Base-by-base conservation (phyloP, 2,329 filamentous ascomycete genomes). In the Pseudogymnoascus sp. region DNA sequence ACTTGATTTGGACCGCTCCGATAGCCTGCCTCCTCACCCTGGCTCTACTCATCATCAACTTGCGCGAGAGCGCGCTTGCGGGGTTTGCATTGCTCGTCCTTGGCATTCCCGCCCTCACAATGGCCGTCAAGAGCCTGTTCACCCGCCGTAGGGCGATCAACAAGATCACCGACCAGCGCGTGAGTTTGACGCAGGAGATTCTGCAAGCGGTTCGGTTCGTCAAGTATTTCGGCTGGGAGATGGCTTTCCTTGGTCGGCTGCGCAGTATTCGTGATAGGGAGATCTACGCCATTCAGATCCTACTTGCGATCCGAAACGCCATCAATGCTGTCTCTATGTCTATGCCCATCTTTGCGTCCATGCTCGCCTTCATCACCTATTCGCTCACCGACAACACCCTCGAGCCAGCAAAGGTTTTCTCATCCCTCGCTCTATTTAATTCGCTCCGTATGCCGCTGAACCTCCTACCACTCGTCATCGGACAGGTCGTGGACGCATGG, bases 191-290 rank as follows among this genome's bases (percentile, higher is more conserved):
- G 0, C 92, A 96, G 70, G 92, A 97, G 70, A 95, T 97, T 58
- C 70, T 97, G 12, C 87, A 91, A 66, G 89, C 90, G 0, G 92
- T 96, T 21, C 83, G 92, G 23, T 96, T 97, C 69, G 92, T 97
- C 74, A 97, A 97, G 72, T 96, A 84, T 72, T 97, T 96, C 70
- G 92, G 91, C 6, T 97, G 92, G 92, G 92, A 97, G 71, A 86
- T 82, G 61, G 88, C 89, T 33, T 96, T 97, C 69, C 76, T 96
- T 10, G 79, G 84, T 57, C 84, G 91, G 12, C 79, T 96, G 13
- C 82, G 83, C 57, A 80, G 84, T 21, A 88, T 95, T 63, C 83
- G 92, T 61, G 79, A 78, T 58, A 81, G 80, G 62, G 92, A 97
- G 72, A 91, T 97, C 62, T 76, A 79, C 60, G 83, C 87, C n/a